Evolutionary conservation across 208 protist species (phyloP).

Genomic region (Trypanosoma conorhini): DNA sequence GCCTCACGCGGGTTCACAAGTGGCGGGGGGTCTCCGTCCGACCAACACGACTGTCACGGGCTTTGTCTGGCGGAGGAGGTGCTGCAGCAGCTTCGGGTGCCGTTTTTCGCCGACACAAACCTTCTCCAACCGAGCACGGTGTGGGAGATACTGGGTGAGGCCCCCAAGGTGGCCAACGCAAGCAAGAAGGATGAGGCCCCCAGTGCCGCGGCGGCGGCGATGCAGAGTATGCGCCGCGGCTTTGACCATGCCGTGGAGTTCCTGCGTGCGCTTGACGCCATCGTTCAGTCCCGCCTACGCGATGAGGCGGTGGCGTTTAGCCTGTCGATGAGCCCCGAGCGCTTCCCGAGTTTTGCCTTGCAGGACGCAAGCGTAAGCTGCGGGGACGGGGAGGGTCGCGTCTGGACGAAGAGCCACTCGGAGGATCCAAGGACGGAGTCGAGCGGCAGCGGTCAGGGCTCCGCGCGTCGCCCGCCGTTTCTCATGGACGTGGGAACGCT

Average conservation of each 20-base stretch:
- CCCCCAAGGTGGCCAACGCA: slow-evolving; percentile 16
- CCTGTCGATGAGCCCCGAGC: not conserved
- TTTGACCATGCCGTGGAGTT: slow-evolving; percentile 14
- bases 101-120: slow-evolving; percentile 66
- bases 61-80: slow-evolving; percentile 51
- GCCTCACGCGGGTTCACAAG: slow-evolving; percentile 15
- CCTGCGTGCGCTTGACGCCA: slow-evolving; percentile 3
- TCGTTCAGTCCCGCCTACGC: slow-evolving; percentile 5
- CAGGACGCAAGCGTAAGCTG: not conserved
- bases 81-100: slow-evolving; percentile 47
- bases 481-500: slow-evolving; percentile 1
- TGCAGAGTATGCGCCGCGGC: slow-evolving; percentile 10
- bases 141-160: slow-evolving; percentile 39
- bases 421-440: not conserved
- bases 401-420: slow-evolving; percentile 7
- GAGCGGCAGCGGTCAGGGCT: not conserved
- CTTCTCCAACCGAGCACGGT: slow-evolving; percentile 34
- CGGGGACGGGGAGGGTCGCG: not conserved
- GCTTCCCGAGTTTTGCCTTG: not conserved
- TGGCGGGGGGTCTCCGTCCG: slow-evolving; percentile 6
- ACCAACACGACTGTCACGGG: slow-evolving; percentile 19
- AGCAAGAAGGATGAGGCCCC: slow-evolving; percentile 9
- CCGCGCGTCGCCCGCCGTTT: not conserved
- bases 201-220: not conserved
- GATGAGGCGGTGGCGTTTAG: slow-evolving; percentile 16